Base-by-base conservation (phyloP, 768 basidiomycete species). In the Mrakia hoshinonis region DNA sequence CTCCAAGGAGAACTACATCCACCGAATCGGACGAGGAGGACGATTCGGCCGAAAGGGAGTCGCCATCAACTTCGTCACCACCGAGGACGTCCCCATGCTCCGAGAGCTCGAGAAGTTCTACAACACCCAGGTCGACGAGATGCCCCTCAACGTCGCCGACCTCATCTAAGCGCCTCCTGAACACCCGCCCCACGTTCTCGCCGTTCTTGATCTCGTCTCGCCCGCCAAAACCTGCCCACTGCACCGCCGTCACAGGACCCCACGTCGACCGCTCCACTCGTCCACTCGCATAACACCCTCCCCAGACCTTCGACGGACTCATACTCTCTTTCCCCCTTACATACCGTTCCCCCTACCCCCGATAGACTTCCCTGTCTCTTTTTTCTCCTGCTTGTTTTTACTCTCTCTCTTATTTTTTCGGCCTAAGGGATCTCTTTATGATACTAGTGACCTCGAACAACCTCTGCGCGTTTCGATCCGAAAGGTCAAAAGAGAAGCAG, bases 31-130 rank as follows among this genome's bases (percentile, higher is more conserved):
- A 81, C 92, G 96, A 74, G 96, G 94, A 71, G 96, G 96, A 78
- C 92, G 96, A 72, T 98, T 98, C 82, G 96, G 96, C 76, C 85
- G 96, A 76, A 99, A 99, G 82, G 96, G 95, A 84, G 96, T 98
- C 73, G 96, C 96, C 54, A 98, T 99, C 82, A 99, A 98, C 81
- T 94, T 96, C 77, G 91, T 92, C 62, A 95, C 93, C 22, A 87
- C 94, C 65, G 94, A 96, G 76, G 94, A 97, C 79, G 92, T 95
- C 75, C 90, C 90, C 73, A 95, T 96, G 78, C 85, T 97, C 66
- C 92, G 95, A 75, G 95, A 97, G 82, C 97, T 97, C 76, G 94
- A 90, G 91, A 79, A 76, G 86, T 97, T 92, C 83, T 97, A 96
- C 82, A 89, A 89, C 81, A 93, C 91, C 73, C 91, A 92, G 78